Evolutionary conservation across 2,329 filamentous ascomycete species (phyloP), one percentile per base, ranked within the genome.

Genomic region (Fusarium succisae): DNA sequence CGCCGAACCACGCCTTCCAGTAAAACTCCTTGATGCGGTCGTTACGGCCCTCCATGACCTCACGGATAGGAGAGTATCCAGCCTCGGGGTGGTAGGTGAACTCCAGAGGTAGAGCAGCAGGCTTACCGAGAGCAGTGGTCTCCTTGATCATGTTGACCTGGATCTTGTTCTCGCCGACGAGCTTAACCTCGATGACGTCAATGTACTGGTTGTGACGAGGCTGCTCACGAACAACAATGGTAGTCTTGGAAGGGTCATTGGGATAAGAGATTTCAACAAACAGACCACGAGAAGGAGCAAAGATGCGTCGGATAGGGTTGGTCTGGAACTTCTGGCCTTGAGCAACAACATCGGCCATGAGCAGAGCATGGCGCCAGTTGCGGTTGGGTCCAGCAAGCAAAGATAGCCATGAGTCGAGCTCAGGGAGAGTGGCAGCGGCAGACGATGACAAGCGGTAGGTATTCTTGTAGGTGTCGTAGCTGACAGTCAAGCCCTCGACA

Each of bases 21-120:
- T 99, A 99, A 83, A 99, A 99, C 83, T 98, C 94, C 88, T 99
- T 99, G 87, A 99, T 98, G 74, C 94, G 93, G 81, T 99, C 96
- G 81, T 99, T 99, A 80, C 96, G 94, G 63, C 91, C 93, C 41
- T 95, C 90, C 96, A 99, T 99, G 73, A 98, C 93, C 83, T 99
- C 96, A 70, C 93, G 93, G 76, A 99, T 98, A 24, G 96, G 96
- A n/a, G 97, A 96, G 81, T 98, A 99, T 37, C 96, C 96, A 64
- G 94, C 93, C 83, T 98, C 96, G 5, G 96, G 96, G 81, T 95
- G 94, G 85, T 99, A 99, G 10, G 90, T 94, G 86, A 98, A 98
- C 81, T 92, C 91, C 75, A 99, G 91, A 28, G 94, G 92, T 66
- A 99, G 86, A 28, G 94, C 90, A n/a, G 94, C 92, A 18, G 96